Base-by-base conservation (phyloP, 768 basidiomycete species). In the Leucosporidium creatinivorum region DNA sequence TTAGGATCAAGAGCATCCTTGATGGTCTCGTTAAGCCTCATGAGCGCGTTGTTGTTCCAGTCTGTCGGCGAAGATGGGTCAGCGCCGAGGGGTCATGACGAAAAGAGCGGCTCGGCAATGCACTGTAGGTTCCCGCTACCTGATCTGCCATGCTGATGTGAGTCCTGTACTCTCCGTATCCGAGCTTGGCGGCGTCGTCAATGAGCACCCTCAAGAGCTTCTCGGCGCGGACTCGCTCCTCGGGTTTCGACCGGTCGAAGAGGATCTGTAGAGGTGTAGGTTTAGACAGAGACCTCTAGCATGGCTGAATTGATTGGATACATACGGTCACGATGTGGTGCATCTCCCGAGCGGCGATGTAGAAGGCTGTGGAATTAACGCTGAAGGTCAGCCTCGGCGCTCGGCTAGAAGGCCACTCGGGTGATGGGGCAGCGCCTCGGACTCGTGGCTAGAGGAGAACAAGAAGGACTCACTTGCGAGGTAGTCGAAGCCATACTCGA, bases 1-100 rank as follows among this genome's bases (percentile, higher is more conserved):
- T 67, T 62, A 4, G 73, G 73, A 59, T 73, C 73, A n/a, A 73
- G 68, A 3, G 70, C 48, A 57, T 73, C 73, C 67, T 73, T 73
- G 61, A 73, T 47, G 52, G 55, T 60, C 61, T 72, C 63, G 59
- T 66, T 64, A 5, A 73, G 51, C 19, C 51, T 47, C 44, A 60
- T 56, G 30, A 72, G 61, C 2, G 73, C 68, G 30, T 52, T 25
- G 39, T 65, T 28, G 56, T 67, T 62, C 64, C 65, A 66, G 33
- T 65, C 65, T 56, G 12, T 30, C 7, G 28, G 28, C 3, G 26
- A 18, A 56, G 15, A 28, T n/a, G 8, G 19, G 26, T 31, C 5
- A 56, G 26, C n/a, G 28, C 9, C 30, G 54, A 28, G 30, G 13
- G 13, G 18, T 3, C 17, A 13, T 17, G 18, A 1, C 25, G 52